Conservation (phyloP, 163 green algal genomes). For the Coccomyxa subellipsoidea region DNA sequence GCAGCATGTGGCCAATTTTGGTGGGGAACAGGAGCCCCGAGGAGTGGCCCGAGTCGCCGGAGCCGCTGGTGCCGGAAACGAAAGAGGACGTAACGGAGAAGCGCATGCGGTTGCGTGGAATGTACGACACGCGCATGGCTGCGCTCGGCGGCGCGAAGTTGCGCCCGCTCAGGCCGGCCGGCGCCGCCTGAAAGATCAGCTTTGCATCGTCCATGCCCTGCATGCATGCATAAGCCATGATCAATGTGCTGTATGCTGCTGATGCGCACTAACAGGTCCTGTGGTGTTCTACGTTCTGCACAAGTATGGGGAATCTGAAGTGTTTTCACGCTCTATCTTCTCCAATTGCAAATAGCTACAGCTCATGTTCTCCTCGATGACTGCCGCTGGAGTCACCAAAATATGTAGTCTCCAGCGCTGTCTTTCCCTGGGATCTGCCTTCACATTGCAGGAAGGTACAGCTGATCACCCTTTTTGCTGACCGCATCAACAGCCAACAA, state of each 20-base stretch:
- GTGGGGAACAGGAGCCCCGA: not conserved
- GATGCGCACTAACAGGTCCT: too few relatives aligned
- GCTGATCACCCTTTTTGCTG: too few relatives aligned
- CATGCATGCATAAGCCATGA: not conserved
- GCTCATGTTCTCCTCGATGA: too few relatives aligned
- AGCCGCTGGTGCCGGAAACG: not conserved
- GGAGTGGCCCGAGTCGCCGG: not conserved
- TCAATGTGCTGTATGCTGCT: not conserved
- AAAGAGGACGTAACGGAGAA: not conserved
- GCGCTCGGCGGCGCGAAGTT: slow-evolving; percentile 24
- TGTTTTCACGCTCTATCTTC: too few relatives aligned
- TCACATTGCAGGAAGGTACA: too few relatives aligned
- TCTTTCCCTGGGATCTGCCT: too few relatives aligned
- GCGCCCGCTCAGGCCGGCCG: slow-evolving; percentile 28
- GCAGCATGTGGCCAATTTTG: not conserved
- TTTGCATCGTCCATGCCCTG: slow-evolving; percentile 62
- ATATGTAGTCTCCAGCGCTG: too few relatives aligned
- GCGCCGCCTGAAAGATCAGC: slow-evolving; percentile 48
- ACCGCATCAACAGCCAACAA: too few relatives aligned
- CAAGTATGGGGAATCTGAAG: too few relatives aligned
- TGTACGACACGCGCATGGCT: slow-evolving; percentile 15
- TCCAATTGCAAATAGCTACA: too few relatives aligned
- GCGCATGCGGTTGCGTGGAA: not conserved
- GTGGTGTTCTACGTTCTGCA: too few relatives aligned
- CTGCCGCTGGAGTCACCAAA: too few relatives aligned